Percentiles rank a stretch among this genome's conserved stretches.
Evolutionary conservation across 2,329 filamentous ascomycete species (phyloP).

Genomic region (Colletotrichum somersetense): DNA sequence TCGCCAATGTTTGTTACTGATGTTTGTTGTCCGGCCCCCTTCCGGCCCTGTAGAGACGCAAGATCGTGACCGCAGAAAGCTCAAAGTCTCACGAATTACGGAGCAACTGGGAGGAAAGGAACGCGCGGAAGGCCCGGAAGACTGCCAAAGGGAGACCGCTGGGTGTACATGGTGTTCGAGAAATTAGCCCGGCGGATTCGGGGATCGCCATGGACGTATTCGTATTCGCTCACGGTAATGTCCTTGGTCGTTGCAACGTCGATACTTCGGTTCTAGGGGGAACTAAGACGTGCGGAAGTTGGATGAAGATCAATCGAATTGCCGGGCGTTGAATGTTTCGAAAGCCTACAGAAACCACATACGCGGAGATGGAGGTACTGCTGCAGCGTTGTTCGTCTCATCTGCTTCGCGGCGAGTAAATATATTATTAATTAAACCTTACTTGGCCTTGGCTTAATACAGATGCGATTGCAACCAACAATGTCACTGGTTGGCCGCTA

Average conservation of each 20-base stretch:
- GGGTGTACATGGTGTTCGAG: neutral
- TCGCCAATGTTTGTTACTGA: neutral
- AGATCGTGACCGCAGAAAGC: neutral
- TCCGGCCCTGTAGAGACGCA: neutral
- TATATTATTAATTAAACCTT: too few species aligned
- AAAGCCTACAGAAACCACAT: too few species aligned
- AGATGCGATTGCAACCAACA: too few species aligned
- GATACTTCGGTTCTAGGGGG: neutral
- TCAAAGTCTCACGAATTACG: neutral
- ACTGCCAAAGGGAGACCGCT: neutral
- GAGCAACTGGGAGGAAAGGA: too few species aligned
- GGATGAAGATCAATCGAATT: neutral
- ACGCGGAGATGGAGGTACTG: too few species aligned
- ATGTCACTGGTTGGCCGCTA: too few species aligned
- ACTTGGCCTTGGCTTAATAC: too few species aligned
- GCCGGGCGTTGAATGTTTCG: neutral
- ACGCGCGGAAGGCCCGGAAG: too few species aligned
- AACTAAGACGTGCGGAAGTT: neutral
- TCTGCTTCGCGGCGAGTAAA: too few species aligned
- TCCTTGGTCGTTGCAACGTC: neutral
- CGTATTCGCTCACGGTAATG: slow-evolving; percentile 23
- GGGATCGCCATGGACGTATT: slow-evolving; percentile 12
- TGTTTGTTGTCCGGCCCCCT: slow-evolving; percentile 5
- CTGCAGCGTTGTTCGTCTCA: too few species aligned
- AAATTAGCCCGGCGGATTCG: neutral